Percentiles rank a stretch among this genome's conserved stretches.
phyloP scores from a whole-genome alignment of 441 rosid genomes.

The Gossypium davidsonii region DNA sequence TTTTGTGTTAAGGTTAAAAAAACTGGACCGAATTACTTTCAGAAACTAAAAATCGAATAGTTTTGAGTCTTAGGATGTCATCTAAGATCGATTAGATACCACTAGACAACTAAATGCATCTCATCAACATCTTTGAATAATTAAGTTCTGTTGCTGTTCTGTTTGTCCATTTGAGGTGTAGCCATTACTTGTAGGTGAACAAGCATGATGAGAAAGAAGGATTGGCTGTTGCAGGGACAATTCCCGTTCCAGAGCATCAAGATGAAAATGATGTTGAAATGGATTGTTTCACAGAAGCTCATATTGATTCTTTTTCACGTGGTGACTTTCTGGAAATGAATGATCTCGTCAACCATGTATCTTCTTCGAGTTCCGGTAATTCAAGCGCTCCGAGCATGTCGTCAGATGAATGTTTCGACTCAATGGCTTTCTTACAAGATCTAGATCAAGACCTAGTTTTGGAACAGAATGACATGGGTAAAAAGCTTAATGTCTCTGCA shows the following conservation, averaged over 20 bases:
- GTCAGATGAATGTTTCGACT: slow-evolving; percentile 43
- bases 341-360: slow-evolving; percentile 41
- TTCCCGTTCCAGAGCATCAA: slow-evolving; percentile 11
- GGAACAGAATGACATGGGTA: slow-evolving; percentile 13
- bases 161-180: slow-evolving; percentile 19
- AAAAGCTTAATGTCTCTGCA: slow-evolving; percentile 24
- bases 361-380: slow-evolving; percentile 48
- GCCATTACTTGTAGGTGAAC: slow-evolving; percentile 30
- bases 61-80: neutral
- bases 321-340: slow-evolving; percentile 44
- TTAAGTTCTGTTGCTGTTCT: slow-evolving; percentile 1
- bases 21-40: neutral
- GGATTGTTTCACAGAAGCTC: neutral
- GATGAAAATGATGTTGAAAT: slow-evolving; percentile 15
- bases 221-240: slow-evolving; percentile 19
- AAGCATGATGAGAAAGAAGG: slow-evolving; percentile 16
- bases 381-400: slow-evolving; percentile 49
- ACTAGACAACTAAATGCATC: neutral
- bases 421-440: slow-evolving; percentile 36
- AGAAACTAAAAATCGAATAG: neutral
- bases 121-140: neutral
- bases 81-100: neutral
- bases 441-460: slow-evolving; percentile 20
- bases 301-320: slow-evolving; percentile 7
- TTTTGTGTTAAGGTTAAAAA: neutral